These are phyloP conservation scores for Populus nigra DNA, from an alignment of 345 rosid genomes.

Conservation along the genomic window DNA sequence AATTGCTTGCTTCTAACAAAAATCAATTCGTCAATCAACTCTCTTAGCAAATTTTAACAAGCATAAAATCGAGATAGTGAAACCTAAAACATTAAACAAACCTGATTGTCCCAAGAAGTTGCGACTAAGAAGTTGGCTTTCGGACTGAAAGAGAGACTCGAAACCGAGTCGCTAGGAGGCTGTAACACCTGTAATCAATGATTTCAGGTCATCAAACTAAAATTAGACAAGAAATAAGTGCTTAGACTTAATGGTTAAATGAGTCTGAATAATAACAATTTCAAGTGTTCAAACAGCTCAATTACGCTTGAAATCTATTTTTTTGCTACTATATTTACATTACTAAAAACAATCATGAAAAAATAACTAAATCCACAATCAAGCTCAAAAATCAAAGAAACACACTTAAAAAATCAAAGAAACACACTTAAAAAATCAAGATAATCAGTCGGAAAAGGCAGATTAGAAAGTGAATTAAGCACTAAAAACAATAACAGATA, in stretches of 20 bases:
- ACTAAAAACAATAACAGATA: background rate
- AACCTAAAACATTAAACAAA: slow-evolving; percentile 16
- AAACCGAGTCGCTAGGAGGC: slow-evolving; percentile 81
- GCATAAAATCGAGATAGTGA: background rate
- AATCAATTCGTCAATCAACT: background rate
- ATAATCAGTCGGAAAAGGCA: background rate
- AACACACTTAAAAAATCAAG: background rate
- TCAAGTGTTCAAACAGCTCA: background rate
- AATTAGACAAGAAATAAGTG: background rate
- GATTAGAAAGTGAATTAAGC: background rate
- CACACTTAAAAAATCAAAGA: background rate
- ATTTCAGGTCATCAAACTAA: background rate
- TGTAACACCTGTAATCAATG: slow-evolving; percentile 58
- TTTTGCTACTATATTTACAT: background rate
- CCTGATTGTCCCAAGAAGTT: slow-evolving; percentile 99
- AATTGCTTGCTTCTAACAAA: background rate
- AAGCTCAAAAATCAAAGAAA: background rate
- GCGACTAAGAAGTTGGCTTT: slow-evolving; percentile 85
- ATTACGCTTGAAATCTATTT: background rate
- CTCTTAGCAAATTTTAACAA: background rate
- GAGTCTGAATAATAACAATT: background rate
- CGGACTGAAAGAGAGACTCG: slow-evolving; percentile 91
- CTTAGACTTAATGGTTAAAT: background rate
- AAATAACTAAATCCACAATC: background rate
- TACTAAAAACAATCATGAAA: background rate